Evolutionary conservation across 2,329 filamentous ascomycete genomes (phyloP), one percentile per base, ranked within the genome.

Genomic region (Septoria petroselini): DNA sequence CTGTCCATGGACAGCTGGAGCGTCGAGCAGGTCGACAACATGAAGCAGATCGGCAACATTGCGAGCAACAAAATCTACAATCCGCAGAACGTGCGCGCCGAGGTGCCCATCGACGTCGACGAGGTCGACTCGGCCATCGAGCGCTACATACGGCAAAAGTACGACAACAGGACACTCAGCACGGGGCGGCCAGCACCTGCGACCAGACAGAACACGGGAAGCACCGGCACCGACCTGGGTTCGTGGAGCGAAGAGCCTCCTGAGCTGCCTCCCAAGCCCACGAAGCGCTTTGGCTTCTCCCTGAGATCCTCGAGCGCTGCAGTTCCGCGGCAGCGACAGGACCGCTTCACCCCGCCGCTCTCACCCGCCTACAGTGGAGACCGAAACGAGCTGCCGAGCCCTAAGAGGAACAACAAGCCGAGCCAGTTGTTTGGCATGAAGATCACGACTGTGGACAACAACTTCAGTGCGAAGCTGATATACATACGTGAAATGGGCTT

Each of bases 1-100:
- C 72, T 98, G 73, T 97, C 87, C 70, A 97, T 98, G 91, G 93
- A 98, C 72, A 93, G 86, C 60, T 98, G 93, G 93, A 84, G 87
- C 41, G 85, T 85, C 65, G 93, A 97, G 54, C 93, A 98, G 73
- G 91, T 98, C 57, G 93, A 98, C 88, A 91, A 85, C 65, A 98
- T 98, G 93, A 93, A 88, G 73, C 86, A 85, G 65, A 85, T 89
- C 62, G 93, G 93, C 64, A 98, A 98, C 67, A 72, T 77, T 41
- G 78, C 82, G 33, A 94, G 89, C 49, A 98, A 98, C 75, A 85
- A 86, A 68, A 81, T 83, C 51, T 96, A 89, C 73, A 98, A 98
- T 65, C 86, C 93, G 21, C 81, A 86, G 60, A 90, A 88, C 70
- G 81, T 86, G 61, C 86, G 84, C 62, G 84, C 93, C 1, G 82